Base-by-base conservation (phyloP, 2,329 filamentous ascomycete species). In the Xylariales sp. region DNA sequence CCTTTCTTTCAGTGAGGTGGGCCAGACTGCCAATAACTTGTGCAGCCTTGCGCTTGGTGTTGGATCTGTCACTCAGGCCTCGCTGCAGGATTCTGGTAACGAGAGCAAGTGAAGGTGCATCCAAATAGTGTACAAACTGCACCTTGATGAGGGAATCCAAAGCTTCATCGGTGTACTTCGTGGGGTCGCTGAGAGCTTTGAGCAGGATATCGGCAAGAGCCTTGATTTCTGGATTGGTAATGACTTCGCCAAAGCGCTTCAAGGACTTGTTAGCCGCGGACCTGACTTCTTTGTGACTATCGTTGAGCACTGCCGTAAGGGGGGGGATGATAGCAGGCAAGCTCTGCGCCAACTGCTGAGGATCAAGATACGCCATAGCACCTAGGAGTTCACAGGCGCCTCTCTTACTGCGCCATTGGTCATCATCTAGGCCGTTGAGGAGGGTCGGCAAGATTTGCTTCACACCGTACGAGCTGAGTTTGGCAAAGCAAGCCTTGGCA, bases 1-100 rank as follows among this genome's bases (percentile, higher is more conserved):
- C 94, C 62, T 93, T 95, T 54, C 93, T 85, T 59, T 98, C 93
- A 2, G 93, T 97, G 46, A 98, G 77, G 70, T 98, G 94, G 23
- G 93, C 93, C 57, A 98, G 72, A 69, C 90, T 97, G 53, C 93
- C 93, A 63, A 98, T 98, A 49, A 98, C 95, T 57, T 98, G 93
- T 2, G 93, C 83, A 37, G 94, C 86, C 65, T 98, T 98, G 51
- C 90, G 81, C 67, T 98, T 98, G 8, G 93, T 98, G 46, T 85
- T 86, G 40, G 94, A 98, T 33, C 94, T 78, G 57, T 96, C 93
- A 39, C 81, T 81, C 28, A 98, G 69, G 42, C 93, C 93, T 58
- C 94, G 86, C 63, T 98, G 90, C 24, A 98, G 72, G 51, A 98
- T 97, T 46, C 93, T 88, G 32, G 93, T 94, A 46, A 98, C 88